Percentiles rank a stretch among this genome's conserved stretches.
phyloP scores from a whole-genome alignment of 179 eudicot species.

The Spergularia azorica region DNA sequence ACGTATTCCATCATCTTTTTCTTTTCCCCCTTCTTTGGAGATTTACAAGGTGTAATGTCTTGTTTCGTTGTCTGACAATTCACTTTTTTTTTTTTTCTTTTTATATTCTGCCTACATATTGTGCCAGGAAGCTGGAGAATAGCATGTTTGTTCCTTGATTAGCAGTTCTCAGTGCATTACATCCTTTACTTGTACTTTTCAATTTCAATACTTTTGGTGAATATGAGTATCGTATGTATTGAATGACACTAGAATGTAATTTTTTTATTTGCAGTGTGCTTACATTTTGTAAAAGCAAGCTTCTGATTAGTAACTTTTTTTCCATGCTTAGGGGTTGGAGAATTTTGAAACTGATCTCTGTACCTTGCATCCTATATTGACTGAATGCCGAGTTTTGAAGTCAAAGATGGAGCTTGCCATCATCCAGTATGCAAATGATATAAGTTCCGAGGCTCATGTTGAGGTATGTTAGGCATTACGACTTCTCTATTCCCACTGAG shows the following conservation, averaged over 20 bases:
- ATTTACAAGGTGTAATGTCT: too few species aligned
- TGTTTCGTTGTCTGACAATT: too few species aligned
- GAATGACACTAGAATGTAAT: constrained; percentile 3
- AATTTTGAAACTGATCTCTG: constrained; percentile 65
- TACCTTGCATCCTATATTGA: constrained; percentile 84
- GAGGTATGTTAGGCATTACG: constrained; percentile 47
- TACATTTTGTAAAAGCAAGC: neutral
- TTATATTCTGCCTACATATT: too few species aligned
- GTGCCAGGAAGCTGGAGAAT: too few species aligned
- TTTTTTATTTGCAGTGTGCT: neutral
- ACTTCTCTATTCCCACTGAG: constrained; percentile 1
- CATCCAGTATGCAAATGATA: constrained; percentile 90
- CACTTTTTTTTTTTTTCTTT: too few species aligned
- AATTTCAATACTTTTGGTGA: neutral
- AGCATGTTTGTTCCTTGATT: too few species aligned
- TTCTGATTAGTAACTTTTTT: constrained; percentile 12
- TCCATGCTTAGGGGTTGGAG: constrained; percentile 67
- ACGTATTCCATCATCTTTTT: too few species aligned
- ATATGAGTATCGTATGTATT: neutral
- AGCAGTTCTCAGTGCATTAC: too few species aligned
- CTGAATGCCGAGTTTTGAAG: constrained; percentile 91
- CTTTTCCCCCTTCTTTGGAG: too few species aligned
- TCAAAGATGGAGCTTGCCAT: constrained; percentile 79
- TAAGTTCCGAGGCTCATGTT: constrained; percentile 98
- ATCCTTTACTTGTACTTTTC: too few species aligned